Percentiles rank a stretch among this genome's conserved stretches.
Evolutionary conservation across 495 filamentous ascomycete genomes (phyloP).

Genomic region (Niebla homalea): DNA sequence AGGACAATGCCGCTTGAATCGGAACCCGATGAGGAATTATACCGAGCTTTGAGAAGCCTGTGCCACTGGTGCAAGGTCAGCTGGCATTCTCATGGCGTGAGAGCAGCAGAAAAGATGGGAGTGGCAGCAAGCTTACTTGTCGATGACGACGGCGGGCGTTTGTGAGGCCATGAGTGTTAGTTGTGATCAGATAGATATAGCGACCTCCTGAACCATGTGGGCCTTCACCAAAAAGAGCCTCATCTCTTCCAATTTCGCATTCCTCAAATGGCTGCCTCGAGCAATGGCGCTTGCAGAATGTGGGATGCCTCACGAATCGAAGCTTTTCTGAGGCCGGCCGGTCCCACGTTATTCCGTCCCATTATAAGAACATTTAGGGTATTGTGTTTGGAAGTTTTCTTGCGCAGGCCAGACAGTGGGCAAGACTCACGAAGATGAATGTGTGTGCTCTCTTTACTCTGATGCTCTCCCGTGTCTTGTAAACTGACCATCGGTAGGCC

Average conservation of each 20-base stretch:
- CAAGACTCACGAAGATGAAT: no score
- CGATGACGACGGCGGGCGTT: conserved; percentile 99
- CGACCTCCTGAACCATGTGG: not conserved
- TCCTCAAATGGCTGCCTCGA: no score
- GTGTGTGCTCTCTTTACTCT: no score
- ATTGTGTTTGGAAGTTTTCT: no score
- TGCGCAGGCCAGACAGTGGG: no score
- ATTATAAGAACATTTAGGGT: no score
- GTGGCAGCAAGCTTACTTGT: conserved; percentile 75
- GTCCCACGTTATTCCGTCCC: no score
- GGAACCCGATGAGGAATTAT: conserved; percentile 16
- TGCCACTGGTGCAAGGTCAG: conserved; percentile 53
- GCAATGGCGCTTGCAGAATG: conserved; percentile 1
- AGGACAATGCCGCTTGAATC: not conserved
- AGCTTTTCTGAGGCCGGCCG: not conserved
- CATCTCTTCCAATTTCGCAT: no score
- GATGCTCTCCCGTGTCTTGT: not conserved
- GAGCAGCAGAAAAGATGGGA: not conserved
- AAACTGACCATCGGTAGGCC: conserved; percentile 35
- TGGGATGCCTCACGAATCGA: conserved; percentile 10
- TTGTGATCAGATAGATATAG: not conserved
- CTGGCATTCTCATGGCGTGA: conserved; percentile 1
- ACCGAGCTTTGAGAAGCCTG: conserved; percentile 98
- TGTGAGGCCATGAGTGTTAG: conserved; percentile 70
- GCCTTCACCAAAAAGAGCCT: not conserved